Percentiles rank a stretch among this genome's conserved stretches.
These are phyloP conservation scores for Craterostigma plantagineum DNA, from an alignment of 257 asterid genomes.

Conservation along the genomic window DNA sequence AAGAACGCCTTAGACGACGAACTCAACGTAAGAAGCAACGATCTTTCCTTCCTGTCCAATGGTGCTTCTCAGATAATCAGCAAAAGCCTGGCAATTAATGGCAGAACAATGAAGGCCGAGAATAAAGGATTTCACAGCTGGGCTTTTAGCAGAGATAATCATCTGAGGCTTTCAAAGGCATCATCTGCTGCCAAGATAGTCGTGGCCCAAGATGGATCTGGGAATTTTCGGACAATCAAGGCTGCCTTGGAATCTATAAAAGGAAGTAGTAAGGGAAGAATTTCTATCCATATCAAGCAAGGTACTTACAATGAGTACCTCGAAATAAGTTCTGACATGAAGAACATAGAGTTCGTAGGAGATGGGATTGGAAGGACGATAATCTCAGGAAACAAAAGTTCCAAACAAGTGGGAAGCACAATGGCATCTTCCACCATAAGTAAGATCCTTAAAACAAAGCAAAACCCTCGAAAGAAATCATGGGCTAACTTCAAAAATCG, in stretches of 20 bases:
- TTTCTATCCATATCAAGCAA: slow-evolving; percentile 23
- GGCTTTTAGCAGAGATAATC: slow-evolving; percentile 20
- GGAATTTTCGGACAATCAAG: slow-evolving; percentile 23
- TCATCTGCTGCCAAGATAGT: slow-evolving; percentile 14
- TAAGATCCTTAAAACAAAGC: too few species aligned
- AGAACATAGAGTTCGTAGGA: slow-evolving; percentile 12
- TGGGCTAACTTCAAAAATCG: too few species aligned
- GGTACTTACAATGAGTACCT: slow-evolving; percentile 39
- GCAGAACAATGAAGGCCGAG: slow-evolving; percentile 2
- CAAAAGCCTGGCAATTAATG: slow-evolving; percentile 39
- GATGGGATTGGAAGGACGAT: slow-evolving; percentile 26
- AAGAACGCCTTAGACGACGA: slow-evolving; percentile 40
- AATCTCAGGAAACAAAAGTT: slow-evolving; percentile 22
- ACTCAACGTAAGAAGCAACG: slow-evolving; percentile 24
- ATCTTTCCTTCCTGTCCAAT: slow-evolving; percentile 24
- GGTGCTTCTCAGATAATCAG: slow-evolving; percentile 39
- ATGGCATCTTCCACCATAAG: too few species aligned
- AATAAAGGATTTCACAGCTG: slow-evolving; percentile 20
- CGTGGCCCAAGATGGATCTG: slow-evolving; percentile 53
- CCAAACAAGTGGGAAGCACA: background rate
- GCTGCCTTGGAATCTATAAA: slow-evolving; percentile 21
- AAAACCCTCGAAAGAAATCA: too few species aligned
- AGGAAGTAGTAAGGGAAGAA: slow-evolving; percentile 22
- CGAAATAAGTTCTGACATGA: slow-evolving; percentile 20
- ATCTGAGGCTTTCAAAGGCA: slow-evolving; percentile 15